phyloP scores from a whole-genome alignment of 768 basidiomycete genomes.

The Sutorius australiensis region DNA sequence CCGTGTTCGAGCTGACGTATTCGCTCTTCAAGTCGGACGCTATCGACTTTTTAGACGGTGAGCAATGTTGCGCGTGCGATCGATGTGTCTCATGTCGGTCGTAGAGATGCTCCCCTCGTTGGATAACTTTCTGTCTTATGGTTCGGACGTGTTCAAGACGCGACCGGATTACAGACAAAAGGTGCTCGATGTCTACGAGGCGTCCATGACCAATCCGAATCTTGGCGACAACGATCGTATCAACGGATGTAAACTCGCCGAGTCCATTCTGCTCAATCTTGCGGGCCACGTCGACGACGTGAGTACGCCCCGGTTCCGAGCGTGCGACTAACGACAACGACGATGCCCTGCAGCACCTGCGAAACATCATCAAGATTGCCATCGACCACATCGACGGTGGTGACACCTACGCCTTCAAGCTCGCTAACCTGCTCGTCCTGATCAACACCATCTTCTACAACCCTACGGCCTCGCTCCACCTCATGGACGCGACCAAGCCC shows the following conservation, averaged over 20 bases:
- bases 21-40: conserved; percentile 79
- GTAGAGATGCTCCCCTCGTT: conserved; percentile 83
- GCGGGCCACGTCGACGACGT: conserved; percentile 78
- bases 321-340: background rate
- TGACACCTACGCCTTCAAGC: conserved; percentile 59
- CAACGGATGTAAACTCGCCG: conserved; percentile 81
- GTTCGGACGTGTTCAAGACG: conserved; percentile 68
- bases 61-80: conserved; percentile 5
- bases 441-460: conserved; percentile 84
- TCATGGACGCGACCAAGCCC: conserved; percentile 61
- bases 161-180: conserved; percentile 75
- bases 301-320: conserved; percentile 20
- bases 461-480: conserved; percentile 66
- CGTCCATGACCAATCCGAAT: conserved; percentile 60
- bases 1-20: conserved; percentile 79
- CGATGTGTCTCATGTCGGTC: background rate
- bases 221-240: conserved; percentile 83
- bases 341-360: conserved; percentile 48
- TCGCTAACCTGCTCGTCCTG: conserved; percentile 80
- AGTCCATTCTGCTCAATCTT: conserved; percentile 77
- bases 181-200: conserved; percentile 80
- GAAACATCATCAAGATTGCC: conserved; percentile 59
- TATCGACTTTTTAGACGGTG: conserved; percentile 83
- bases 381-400: conserved; percentile 56
- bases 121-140: conserved; percentile 87